A percentile compares a stretch with the other conserved stretches of the same genome.
Conservation (phyloP, 2,329 filamentous ascomycete genomes). For the Diaporthe capsici region DNA sequence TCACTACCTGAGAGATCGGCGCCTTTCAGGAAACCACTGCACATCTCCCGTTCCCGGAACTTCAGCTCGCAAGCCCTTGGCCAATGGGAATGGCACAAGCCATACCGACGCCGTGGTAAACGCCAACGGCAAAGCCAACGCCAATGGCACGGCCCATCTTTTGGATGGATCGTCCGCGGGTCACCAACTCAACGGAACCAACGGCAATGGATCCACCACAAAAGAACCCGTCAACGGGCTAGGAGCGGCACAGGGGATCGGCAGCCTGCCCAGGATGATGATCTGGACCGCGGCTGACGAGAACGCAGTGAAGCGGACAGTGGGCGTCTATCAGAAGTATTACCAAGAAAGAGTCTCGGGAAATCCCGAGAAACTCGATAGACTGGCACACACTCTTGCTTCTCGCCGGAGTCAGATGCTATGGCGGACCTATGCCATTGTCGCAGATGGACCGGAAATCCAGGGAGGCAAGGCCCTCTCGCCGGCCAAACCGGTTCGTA, state of each 20-base stretch:
- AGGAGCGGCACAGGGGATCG: background rate
- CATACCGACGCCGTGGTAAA: background rate
- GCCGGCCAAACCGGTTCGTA: background rate
- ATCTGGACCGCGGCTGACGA: constrained; percentile 50
- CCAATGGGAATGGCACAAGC: constrained; percentile 2
- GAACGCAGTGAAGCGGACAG: constrained; percentile 47
- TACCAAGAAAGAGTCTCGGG: constrained; percentile 42
- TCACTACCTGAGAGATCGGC: background rate
- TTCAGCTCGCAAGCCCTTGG: background rate
- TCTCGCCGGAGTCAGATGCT: constrained; percentile 47
- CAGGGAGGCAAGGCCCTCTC: background rate
- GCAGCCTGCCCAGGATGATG: constrained; percentile 42
- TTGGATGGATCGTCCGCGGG: background rate
- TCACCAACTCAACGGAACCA: background rate
- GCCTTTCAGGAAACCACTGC: background rate
- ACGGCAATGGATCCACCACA: constrained; percentile 15
- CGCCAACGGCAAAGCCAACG: background rate
- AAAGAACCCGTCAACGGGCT: background rate
- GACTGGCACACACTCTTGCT: constrained; percentile 49
- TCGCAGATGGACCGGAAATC: background rate
- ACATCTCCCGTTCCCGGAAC: background rate
- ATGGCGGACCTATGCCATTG: constrained; percentile 46
- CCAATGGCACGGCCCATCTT: background rate
- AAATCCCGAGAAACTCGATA: constrained; percentile 2
- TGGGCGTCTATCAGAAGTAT: constrained; percentile 46